phyloP scores from a whole-genome alignment of 2,329 filamentous ascomycete species.

The Cytospora leucostoma region DNA sequence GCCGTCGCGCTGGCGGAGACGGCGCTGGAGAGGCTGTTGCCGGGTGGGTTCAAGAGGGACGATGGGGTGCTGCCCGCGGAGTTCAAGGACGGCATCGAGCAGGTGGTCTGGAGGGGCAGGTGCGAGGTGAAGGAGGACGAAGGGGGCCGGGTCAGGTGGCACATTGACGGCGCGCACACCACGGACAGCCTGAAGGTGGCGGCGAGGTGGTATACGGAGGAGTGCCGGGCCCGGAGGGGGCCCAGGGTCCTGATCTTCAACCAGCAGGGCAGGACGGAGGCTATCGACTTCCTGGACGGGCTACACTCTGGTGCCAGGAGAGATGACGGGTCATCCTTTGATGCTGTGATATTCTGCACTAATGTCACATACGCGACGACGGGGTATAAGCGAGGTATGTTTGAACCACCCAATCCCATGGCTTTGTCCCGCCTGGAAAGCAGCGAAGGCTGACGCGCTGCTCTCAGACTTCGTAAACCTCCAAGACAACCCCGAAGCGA shows the following conservation, averaged over 20 bases:
- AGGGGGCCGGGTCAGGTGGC: slow-evolving; percentile 68
- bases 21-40: slow-evolving; percentile 48
- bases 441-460: slow-evolving; percentile 8
- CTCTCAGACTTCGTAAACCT: slow-evolving; percentile 57
- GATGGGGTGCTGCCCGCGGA: slow-evolving; percentile 53
- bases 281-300: slow-evolving; percentile 54
- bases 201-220: slow-evolving; percentile 74
- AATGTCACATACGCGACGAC: slow-evolving; percentile 48
- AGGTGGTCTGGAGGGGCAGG: slow-evolving; percentile 76
- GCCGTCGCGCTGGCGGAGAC: slow-evolving; percentile 54
- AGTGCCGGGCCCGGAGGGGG: slow-evolving; percentile 37
- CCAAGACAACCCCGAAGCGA: slow-evolving; percentile 53
- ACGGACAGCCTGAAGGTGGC: slow-evolving; percentile 83
- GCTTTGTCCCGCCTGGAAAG: background rate
- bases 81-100: slow-evolving; percentile 73
- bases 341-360: slow-evolving; percentile 54
- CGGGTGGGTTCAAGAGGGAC: slow-evolving; percentile 33
- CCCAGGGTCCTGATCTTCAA: slow-evolving; percentile 78
- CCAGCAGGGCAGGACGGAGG: slow-evolving; percentile 65
- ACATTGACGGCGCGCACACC: slow-evolving; percentile 92
- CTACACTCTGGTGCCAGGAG: slow-evolving; percentile 43
- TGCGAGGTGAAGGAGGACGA: slow-evolving; percentile 63
- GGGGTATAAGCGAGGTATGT: slow-evolving; percentile 50
- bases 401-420: background rate
- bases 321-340: slow-evolving; percentile 52